Conservation (phyloP, 352 stramenopile species). For the Phytophthora ohioensis region DNA sequence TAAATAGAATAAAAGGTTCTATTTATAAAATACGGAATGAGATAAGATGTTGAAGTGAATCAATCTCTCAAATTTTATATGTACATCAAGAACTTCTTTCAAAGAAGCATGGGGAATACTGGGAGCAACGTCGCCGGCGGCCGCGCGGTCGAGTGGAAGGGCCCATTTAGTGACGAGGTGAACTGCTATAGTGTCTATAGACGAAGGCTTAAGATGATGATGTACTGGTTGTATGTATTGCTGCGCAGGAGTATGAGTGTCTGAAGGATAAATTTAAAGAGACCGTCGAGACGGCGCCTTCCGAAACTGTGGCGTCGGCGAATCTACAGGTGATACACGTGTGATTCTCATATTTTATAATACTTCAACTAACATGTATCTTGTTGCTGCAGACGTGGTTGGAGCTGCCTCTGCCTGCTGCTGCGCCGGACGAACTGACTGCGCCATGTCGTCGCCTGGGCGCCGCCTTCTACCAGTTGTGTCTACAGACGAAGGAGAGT, state of each 20-base stretch:
- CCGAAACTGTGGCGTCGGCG: slow-evolving; percentile 27
- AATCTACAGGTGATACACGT: slow-evolving; percentile 54
- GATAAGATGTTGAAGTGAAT: slow-evolving; percentile 9
- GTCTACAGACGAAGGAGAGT: slow-evolving; percentile 45
- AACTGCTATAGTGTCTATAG: background rate
- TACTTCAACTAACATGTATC: background rate
- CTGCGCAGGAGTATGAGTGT: slow-evolving; percentile 70
- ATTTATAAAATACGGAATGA: slow-evolving; percentile 3
- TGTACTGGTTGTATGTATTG: background rate
- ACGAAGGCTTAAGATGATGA: background rate
- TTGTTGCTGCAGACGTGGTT: slow-evolving; percentile 51
- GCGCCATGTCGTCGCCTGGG: slow-evolving; percentile 41
- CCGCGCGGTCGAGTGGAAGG: slow-evolving; percentile 64
- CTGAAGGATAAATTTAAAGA: slow-evolving; percentile 60
- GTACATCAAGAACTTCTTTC: slow-evolving; percentile 15
- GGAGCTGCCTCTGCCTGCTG: slow-evolving; percentile 42
- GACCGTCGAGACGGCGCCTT: slow-evolving; percentile 32
- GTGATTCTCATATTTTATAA: background rate
- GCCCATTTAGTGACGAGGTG: slow-evolving; percentile 84
- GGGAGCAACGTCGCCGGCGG: slow-evolving; percentile 19
- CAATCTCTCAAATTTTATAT: slow-evolving; percentile 12
- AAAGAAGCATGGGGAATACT: slow-evolving; percentile 50
- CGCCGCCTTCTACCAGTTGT: slow-evolving; percentile 61
- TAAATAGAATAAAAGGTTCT: slow-evolving; percentile 8
- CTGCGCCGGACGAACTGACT: slow-evolving; percentile 40